phyloP scores from a whole-genome alignment of 75 land plant genomes.

The Chamaecyparis obtusa region DNA sequence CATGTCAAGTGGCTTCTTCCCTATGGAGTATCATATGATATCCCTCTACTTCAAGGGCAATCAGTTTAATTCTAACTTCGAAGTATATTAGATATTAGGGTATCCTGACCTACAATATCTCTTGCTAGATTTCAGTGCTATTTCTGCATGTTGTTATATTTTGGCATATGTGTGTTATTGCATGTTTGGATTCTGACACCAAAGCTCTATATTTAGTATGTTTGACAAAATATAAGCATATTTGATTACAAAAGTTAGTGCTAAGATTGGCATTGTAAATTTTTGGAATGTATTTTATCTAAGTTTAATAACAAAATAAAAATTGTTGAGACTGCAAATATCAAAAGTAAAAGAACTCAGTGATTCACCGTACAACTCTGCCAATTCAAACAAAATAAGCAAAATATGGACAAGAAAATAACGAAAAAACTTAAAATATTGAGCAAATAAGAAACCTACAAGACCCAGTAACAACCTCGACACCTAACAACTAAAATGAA shows the following conservation, averaged over 20 bases:
- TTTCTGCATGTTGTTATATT: too few species aligned
- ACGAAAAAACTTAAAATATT: neutral
- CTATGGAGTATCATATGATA: too few species aligned
- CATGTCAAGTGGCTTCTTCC: too few species aligned
- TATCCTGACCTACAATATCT: too few species aligned
- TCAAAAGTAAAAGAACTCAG: neutral
- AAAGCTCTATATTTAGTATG: neutral
- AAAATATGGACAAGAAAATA: neutral
- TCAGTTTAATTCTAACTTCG: too few species aligned
- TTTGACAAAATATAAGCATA: neutral
- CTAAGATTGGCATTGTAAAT: neutral
- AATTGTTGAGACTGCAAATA: neutral
- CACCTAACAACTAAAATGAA: neutral
- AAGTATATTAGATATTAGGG: too few species aligned
- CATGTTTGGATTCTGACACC: neutral
- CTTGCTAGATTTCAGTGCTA: too few species aligned
- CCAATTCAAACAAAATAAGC: neutral
- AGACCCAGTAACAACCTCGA: neutral
- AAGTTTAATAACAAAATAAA: neutral
- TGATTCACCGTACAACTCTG: neutral
- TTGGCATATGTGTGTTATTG: too few species aligned
- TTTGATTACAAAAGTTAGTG: neutral
- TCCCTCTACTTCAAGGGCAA: too few species aligned
- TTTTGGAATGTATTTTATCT: neutral
- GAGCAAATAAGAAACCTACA: neutral